Conservation (phyloP, 768 basidiomycete species). For the Leccinum uliginosum region DNA sequence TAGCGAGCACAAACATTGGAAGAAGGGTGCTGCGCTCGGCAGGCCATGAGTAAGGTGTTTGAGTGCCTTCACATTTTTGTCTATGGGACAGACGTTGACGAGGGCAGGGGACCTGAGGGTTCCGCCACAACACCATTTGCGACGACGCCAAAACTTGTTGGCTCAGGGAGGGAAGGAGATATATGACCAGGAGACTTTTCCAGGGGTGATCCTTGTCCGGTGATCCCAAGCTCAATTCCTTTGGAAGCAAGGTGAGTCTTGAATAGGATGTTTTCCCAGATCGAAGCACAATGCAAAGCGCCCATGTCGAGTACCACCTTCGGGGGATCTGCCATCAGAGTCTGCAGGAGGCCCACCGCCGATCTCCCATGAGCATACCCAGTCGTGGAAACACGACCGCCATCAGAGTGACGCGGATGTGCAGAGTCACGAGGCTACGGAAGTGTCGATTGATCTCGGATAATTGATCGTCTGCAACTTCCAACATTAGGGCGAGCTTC, state of each 20-base stretch:
- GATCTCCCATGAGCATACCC: conserved; percentile 79
- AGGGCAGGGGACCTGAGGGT: conserved; percentile 17
- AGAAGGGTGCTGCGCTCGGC: conserved; percentile 74
- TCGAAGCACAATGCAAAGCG: conserved; percentile 70
- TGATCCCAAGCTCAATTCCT: conserved; percentile 48
- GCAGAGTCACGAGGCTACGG: conserved; percentile 66
- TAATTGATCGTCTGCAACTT: conserved; percentile 45
- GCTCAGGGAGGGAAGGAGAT: conserved; percentile 38
- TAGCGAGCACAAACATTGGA: conserved; percentile 61
- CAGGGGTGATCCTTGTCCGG: conserved; percentile 41
- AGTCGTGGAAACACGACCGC: conserved; percentile 84
- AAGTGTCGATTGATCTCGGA: conserved; percentile 58
- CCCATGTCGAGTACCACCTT: conserved; percentile 72
- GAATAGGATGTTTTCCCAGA: conserved; percentile 85
- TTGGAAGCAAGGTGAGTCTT: conserved; percentile 53
- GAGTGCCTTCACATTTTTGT: conserved; percentile 69
- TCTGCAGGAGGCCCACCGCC: conserved; percentile 69
- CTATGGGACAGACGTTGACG: conserved; percentile 35
- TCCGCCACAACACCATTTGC: conserved; percentile 29
- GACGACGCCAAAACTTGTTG: conserved; percentile 29
- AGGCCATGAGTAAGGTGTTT: conserved; percentile 78
- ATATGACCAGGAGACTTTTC: conserved; percentile 45
- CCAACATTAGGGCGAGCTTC: conserved; percentile 61
- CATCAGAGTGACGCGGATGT: conserved; percentile 76
- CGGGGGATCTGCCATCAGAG: conserved; percentile 60